Percentiles rank a stretch among this genome's conserved stretches.
phyloP scores from a whole-genome alignment of 768 basidiomycete species.

The Tephrocybe rancida region DNA sequence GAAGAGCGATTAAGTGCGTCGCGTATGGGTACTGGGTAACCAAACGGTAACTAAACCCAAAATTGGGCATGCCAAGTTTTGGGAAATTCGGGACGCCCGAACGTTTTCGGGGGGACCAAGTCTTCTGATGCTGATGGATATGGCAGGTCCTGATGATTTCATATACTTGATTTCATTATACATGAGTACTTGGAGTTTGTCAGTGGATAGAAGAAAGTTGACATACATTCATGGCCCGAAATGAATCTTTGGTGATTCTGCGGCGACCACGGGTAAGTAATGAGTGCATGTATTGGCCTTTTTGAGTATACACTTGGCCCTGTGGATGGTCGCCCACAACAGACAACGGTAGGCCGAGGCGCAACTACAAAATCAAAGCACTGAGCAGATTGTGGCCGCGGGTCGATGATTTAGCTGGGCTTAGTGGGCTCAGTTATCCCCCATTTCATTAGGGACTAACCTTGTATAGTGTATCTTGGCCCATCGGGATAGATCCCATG shows the following conservation, averaged over 20 bases:
- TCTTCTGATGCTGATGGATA: constrained; percentile 11
- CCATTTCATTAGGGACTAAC: too few relatives aligned
- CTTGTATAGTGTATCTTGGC: too few relatives aligned
- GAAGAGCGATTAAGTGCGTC: not conserved
- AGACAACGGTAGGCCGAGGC: too few relatives aligned
- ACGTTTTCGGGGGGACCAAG: constrained; percentile 2
- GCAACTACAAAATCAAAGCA: too few relatives aligned
- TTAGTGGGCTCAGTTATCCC: too few relatives aligned
- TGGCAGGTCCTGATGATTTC: not conserved
- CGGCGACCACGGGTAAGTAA: too few relatives aligned
- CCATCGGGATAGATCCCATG: too few relatives aligned
- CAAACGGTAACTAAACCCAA: constrained; percentile 1
- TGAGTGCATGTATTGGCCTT: too few relatives aligned
- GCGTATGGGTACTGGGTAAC: not conserved
- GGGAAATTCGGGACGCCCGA: not conserved
- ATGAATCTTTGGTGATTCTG: not conserved
- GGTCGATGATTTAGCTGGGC: too few relatives aligned
- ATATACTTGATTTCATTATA: not conserved
- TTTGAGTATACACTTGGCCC: too few relatives aligned
- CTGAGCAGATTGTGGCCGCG: too few relatives aligned
- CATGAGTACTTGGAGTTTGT: not conserved
- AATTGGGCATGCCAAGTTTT: not conserved
- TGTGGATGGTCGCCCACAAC: too few relatives aligned
- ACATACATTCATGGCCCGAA: not conserved
- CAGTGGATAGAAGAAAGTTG: not conserved